Conservation (phyloP, 345 rosid genomes). For the Lumnitzera littorea region DNA sequence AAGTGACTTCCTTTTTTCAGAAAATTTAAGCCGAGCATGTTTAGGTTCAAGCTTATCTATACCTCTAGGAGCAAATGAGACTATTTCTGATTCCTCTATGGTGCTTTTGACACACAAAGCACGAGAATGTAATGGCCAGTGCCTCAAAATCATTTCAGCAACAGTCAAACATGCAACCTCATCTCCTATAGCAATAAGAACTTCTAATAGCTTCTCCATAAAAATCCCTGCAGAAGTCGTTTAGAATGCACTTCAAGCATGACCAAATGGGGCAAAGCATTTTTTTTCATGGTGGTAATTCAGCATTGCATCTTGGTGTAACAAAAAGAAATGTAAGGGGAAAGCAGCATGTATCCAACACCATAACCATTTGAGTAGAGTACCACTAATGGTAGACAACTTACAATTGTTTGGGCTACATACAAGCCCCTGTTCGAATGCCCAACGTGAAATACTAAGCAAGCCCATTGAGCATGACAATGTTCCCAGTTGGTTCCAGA, state of each 20-base stretch:
- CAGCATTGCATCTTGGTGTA: too few species aligned
- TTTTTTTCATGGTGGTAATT: too few species aligned
- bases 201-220: constrained; percentile 97
- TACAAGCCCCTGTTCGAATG: constrained; percentile 96
- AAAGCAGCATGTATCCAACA: neutral
- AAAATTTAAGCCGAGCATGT: constrained; percentile 77
- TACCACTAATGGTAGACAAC: constrained; percentile 9
- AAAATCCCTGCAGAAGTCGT: constrained; percentile 72
- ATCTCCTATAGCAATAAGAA: constrained; percentile 97
- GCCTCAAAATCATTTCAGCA: constrained; percentile 88
- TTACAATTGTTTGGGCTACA: constrained; percentile 98
- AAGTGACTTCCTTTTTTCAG: constrained; percentile 73
- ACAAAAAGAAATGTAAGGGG: neutral
- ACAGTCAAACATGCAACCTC: constrained; percentile 95
- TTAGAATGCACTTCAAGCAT: neutral
- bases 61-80: constrained; percentile 87
- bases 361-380: neutral
- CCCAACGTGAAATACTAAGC: constrained; percentile 91
- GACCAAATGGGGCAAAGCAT: neutral
- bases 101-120: constrained; percentile 74
- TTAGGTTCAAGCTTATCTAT: constrained; percentile 87
- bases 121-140: constrained; percentile 98
- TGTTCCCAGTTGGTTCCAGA: constrained; percentile 98
- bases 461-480: constrained; percentile 94
- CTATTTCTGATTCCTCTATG: constrained; percentile 66